Conservation (phyloP, 129 eudicot genomes). For the Mikania micrantha region DNA sequence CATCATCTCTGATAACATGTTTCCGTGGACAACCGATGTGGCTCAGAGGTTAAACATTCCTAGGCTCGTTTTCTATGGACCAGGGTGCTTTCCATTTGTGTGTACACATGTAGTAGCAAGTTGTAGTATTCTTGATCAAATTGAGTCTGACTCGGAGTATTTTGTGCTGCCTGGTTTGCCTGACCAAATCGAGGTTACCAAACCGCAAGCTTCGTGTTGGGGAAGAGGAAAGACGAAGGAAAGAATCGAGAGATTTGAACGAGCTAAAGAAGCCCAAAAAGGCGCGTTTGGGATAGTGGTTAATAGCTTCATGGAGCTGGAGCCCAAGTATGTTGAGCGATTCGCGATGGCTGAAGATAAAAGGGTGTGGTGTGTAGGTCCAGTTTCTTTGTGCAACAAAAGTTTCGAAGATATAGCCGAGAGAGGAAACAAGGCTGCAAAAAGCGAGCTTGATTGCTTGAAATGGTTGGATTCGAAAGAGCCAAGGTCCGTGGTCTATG, state of each 20-base stretch:
- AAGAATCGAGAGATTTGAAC: background rate
- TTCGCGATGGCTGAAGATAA: slow-evolving; percentile 16
- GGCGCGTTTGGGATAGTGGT: slow-evolving; percentile 36
- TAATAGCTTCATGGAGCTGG: slow-evolving; percentile 51
- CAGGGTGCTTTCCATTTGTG: slow-evolving; percentile 37
- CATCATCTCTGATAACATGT: slow-evolving; percentile 34
- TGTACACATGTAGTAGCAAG: slow-evolving; percentile 5
- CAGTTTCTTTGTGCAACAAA: slow-evolving; percentile 34
- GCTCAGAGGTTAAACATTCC: slow-evolving; percentile 29
- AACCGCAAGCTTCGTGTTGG: slow-evolving; percentile 19
- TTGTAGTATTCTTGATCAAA: slow-evolving; percentile 4
- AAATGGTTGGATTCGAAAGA: slow-evolving; percentile 39
- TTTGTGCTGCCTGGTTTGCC: slow-evolving; percentile 42
- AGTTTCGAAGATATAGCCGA: slow-evolving; percentile 25
- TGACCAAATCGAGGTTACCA: slow-evolving; percentile 32
- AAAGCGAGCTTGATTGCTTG: slow-evolving; percentile 15
- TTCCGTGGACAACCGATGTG: slow-evolving; percentile 33
- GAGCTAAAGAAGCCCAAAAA: slow-evolving; percentile 15
- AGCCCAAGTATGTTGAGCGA: slow-evolving; percentile 32
- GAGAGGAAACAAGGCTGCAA: slow-evolving; percentile 37
- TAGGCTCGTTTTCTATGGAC: slow-evolving; percentile 45
- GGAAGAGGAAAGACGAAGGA: slow-evolving; percentile 4
- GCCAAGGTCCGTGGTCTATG: slow-evolving; percentile 34
- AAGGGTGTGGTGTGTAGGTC: slow-evolving; percentile 50
- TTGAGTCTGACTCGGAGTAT: slow-evolving; percentile 26